phyloP scores from a whole-genome alignment of 805 yeast species.

The Candida ipomoeae region DNA sequence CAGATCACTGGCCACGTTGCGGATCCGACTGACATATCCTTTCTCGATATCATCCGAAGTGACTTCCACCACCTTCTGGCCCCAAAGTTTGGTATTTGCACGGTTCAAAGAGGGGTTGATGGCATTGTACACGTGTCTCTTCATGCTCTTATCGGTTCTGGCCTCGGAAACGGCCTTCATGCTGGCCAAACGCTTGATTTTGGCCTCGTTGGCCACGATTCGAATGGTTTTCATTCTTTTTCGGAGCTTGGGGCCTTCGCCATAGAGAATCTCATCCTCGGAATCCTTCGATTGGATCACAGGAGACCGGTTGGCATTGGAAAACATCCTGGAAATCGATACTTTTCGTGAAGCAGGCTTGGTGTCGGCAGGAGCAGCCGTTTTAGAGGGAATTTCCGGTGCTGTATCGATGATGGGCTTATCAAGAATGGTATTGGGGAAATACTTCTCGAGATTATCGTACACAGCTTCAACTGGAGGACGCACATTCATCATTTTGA shows the following conservation, averaged over 20 bases:
- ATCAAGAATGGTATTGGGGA: conserved; percentile 90
- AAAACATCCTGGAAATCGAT: conserved; percentile 39
- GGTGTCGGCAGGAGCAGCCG: conserved; percentile 12
- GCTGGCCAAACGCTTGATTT: conserved; percentile 32
- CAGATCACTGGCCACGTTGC: conserved; percentile 58
- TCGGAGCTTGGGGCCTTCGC: conserved; percentile 40
- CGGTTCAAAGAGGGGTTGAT: conserved; percentile 46
- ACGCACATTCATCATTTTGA: conserved; percentile 57
- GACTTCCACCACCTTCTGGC: conserved; percentile 86
- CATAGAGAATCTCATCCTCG: conserved; percentile 34
- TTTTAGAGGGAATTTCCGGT: conserved; percentile 43
- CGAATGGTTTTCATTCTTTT: conserved; percentile 87
- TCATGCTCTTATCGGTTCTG: conserved; percentile 2
- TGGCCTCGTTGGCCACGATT: conserved; percentile 88
- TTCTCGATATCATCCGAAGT: conserved; percentile 63
- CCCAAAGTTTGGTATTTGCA: conserved; percentile 94
- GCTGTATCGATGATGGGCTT: conserved; percentile 81
- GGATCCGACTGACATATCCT: conserved; percentile 62
- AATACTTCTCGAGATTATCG: conserved; percentile 84
- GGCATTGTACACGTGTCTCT: conserved; percentile 1
- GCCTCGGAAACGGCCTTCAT: conserved; percentile 15
- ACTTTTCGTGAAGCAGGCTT: conserved; percentile 19
- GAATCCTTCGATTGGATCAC: conserved; percentile 22
- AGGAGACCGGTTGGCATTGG: conserved; percentile 41
- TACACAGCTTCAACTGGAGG: conserved; percentile 95